Evolutionary conservation across 805 yeast species (phyloP), one percentile per base, ranked within the genome.

Genomic region (Candida mattraensis): DNA sequence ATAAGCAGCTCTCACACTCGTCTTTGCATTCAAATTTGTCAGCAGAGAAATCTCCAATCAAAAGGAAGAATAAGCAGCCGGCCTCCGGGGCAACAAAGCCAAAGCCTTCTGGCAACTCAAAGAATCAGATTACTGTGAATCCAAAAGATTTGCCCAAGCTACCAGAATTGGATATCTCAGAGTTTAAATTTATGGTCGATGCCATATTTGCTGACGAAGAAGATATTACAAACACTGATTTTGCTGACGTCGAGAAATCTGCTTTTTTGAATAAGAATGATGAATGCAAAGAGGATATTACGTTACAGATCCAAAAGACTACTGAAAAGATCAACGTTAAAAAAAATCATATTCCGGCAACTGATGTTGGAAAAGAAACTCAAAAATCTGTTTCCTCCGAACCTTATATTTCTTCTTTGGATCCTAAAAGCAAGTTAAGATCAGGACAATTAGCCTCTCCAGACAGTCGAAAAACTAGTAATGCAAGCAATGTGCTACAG

Each of bases 101-200:
- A 5, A 9, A 15, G 5, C 14, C 28, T 7, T 14, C 5, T 13
- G 18, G 16, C 22, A 28, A 21, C 24, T 18, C 28, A 9, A 37
- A 31, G 28, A 25, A 33, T 7, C 18, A 25, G 13, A 25, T 42
- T 2, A 47, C 53, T 0, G 32, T 46, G 11, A 54, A 51, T 24
- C 56, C 58, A 4, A 47, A 48, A 15, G 53, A 48, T 26, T 40
- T 54, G 15, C 60, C 61, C 2, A 44, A 48, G 7, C 31, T 56
- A 16, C 61, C 60, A 7, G 60, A 55, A 19, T 30, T 53, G 10
- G 54, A 50, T 19, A 24, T 53, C 15, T 36, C 44, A 9, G 64
- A 59, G 31, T 60, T 54, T 34, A 57, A 48, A 24, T 58, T 55
- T 39, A 31, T 60, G 34, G 55, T 60, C 13, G 58, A 56, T 27